These are phyloP conservation scores for Dothidotthia symphoricarpi DNA, from an alignment of 2,329 filamentous ascomycete species.

Conservation along the genomic window DNA sequence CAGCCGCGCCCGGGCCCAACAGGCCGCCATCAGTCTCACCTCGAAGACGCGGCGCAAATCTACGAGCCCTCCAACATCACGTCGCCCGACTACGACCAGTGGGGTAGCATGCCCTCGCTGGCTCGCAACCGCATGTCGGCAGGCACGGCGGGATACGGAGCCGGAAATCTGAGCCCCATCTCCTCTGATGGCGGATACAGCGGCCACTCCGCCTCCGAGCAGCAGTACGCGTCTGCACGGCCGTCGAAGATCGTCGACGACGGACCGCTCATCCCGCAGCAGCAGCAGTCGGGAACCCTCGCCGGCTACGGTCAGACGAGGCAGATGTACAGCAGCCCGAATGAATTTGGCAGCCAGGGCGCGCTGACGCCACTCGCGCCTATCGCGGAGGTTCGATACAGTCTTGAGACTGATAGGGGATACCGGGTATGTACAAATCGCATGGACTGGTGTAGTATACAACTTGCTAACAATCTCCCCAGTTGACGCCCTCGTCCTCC, in stretches of 20 bases:
- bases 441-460: no score
- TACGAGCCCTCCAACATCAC: slow-evolving; percentile 50
- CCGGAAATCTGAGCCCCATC: slow-evolving; percentile 40
- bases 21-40: slow-evolving; percentile 68
- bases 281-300: slow-evolving; percentile 41
- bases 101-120: slow-evolving; percentile 49
- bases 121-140: slow-evolving; percentile 42
- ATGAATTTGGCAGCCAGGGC: slow-evolving; percentile 39
- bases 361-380: slow-evolving; percentile 47
- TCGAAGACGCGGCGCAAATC: slow-evolving; percentile 70
- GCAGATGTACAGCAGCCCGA: slow-evolving; percentile 41
- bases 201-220: slow-evolving; percentile 41
- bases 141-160: slow-evolving; percentile 28
- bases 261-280: slow-evolving; percentile 58
- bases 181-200: slow-evolving; percentile 42
- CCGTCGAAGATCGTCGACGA: slow-evolving; percentile 57
- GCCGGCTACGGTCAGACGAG: slow-evolving; percentile 40
- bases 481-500: slow-evolving; percentile 37
- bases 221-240: slow-evolving; percentile 43
- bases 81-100: slow-evolving; percentile 47
- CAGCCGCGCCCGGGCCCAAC: slow-evolving; percentile 73
- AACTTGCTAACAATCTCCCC: neutral
- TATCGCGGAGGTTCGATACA: slow-evolving; percentile 53
- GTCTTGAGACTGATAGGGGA: slow-evolving; percentile 48
- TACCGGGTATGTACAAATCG: slow-evolving; percentile 21